Evolutionary conservation across 148 eudicot genomes (phyloP), one percentile per base, ranked within the genome.

Genomic region (Chenopodium quinoa): DNA sequence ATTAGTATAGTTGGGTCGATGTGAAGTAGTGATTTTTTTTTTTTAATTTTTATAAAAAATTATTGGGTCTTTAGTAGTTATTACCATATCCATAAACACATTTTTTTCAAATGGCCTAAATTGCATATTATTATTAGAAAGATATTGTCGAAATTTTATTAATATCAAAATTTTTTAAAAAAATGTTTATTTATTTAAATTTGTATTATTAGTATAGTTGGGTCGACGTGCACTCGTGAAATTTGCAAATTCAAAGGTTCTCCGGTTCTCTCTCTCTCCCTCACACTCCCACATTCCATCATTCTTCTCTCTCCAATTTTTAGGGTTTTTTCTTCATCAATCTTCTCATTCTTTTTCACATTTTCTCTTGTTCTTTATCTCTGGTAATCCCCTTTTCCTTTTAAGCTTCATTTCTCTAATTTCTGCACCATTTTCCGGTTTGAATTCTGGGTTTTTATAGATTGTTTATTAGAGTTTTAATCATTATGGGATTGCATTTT

Each of bases 251-350:
- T 67, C 60, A 74, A 77, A 40, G 76, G 84, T 82, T 20, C 60
- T 54, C 84, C 84, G 79, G 10, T 77, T 82, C 69, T 82, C 44
- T 82, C 84, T 82, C 84, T 17, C 79, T 1, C 65, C 22, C 50
- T 12, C 27, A 4, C 20, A 13, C 7, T 22, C 52, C 32, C 9
- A 46, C 44, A 31, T 5, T 14, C 66, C 66, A 62, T 62, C 66
- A 71, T 48, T 47, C 50, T 17, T 50, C 20, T 47, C 47, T 65
- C 79, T 17, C 46, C 52, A 75, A 75, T 20, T 48, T 67, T 82
- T 76, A 68, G 75, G 75, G 74, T 82, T 76, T 76, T 58, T 9
- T 52, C 56, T 8, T 82, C 68, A 22, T 40, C 75, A 66, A 27
- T 47, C 12, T 56, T 73, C 31, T 22, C 2, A 23, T 65, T 65